Conservation (phyloP, 805 yeast genomes). For the Teunomyces funiuensis region DNA sequence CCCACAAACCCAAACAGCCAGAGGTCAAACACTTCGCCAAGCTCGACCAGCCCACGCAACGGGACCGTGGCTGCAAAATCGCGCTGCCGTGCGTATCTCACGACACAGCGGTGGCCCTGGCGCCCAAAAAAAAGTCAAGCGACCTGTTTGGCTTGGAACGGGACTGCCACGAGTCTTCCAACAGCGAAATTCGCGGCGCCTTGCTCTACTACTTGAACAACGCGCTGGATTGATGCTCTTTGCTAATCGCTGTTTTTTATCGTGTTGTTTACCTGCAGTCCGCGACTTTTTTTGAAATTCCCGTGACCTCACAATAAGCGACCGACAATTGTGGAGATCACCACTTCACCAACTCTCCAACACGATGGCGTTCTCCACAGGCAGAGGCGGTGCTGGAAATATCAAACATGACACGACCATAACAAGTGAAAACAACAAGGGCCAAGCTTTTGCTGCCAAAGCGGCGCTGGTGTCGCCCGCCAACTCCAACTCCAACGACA, state of each 20-base stretch:
- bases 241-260: no score
- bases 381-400: conserved; percentile 43
- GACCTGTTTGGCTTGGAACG: not conserved
- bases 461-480: conserved; percentile 10
- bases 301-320: no score
- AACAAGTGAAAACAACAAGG: conserved; percentile 19
- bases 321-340: conserved; percentile 2
- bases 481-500: conserved; percentile 8
- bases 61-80: not conserved
- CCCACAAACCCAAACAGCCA: not conserved
- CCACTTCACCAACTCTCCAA: not conserved
- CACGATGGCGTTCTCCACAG: conserved; percentile 32
- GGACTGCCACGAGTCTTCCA: not conserved
- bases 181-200: not conserved
- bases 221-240: no score
- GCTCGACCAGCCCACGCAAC: not conserved
- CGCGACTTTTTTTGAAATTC: conserved; percentile 11
- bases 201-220: conserved; percentile 4
- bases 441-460: not conserved
- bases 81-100: not conserved
- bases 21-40: conserved; percentile 1
- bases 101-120: not conserved
- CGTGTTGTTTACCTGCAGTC: no score
- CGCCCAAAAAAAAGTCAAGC: not conserved
- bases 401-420: conserved; percentile 19